These are phyloP conservation scores for Agrocybe chaxingu DNA, from an alignment of 768 basidiomycete species.

Conservation along the genomic window DNA sequence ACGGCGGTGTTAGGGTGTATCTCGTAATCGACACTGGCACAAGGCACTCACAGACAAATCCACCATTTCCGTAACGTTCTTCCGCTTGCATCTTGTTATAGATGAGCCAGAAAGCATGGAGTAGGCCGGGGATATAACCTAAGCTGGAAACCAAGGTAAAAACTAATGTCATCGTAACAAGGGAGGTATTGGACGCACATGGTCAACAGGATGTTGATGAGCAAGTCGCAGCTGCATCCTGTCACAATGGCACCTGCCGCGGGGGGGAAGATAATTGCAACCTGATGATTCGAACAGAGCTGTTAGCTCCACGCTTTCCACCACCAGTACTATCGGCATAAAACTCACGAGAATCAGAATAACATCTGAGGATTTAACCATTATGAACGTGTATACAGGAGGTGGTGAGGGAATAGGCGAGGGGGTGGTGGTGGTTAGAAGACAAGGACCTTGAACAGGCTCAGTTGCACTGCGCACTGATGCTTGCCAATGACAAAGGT, in stretches of 20 bases:
- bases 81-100: constrained; percentile 89
- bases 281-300: constrained; percentile 31
- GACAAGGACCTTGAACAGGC: neutral
- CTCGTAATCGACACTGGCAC: neutral
- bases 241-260: constrained; percentile 75
- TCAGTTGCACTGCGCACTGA: neutral
- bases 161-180: neutral
- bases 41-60: constrained; percentile 64
- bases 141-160: constrained; percentile 37
- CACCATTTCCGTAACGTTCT: constrained; percentile 74
- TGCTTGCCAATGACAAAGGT: neutral
- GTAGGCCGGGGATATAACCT: constrained; percentile 72
- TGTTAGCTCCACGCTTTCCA: neutral
- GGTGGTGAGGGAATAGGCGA: neutral
- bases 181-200: constrained; percentile 37
- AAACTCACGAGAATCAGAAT: constrained; percentile 69
- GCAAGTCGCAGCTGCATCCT: constrained; percentile 82
- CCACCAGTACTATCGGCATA: too few relatives aligned
- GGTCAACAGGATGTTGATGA: constrained; percentile 81
- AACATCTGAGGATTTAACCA: constrained; percentile 69
- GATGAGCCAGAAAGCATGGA: constrained; percentile 87
- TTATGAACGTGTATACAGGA: constrained; percentile 18
- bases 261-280: constrained; percentile 79
- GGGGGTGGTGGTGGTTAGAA: constrained; percentile 9
- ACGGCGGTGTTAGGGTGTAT: neutral